Evolutionary conservation across 2,329 filamentous ascomycete species (phyloP).

Genomic region (Cyphellophora europaea): DNA sequence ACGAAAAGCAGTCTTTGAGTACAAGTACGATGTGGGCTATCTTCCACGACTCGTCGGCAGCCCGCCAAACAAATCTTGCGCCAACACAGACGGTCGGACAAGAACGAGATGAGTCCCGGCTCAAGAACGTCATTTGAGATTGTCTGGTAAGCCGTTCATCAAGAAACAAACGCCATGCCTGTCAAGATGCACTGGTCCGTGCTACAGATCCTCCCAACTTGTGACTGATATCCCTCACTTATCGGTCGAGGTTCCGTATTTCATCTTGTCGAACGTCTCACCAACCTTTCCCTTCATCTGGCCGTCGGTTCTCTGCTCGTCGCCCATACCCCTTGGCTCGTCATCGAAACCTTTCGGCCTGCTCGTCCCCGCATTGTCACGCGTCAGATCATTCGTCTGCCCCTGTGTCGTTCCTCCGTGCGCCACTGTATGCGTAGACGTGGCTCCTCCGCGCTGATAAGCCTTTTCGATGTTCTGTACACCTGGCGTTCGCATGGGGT

Average conservation of each 20-base stretch:
- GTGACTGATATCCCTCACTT: no score
- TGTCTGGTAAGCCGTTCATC: no score
- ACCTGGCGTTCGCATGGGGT: constrained; percentile 10
- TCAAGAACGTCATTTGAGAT: no score
- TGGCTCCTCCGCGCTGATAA: constrained; percentile 14
- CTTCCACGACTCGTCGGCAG: no score
- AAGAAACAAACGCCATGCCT: no score
- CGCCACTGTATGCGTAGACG: constrained; percentile 15
- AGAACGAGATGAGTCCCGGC: no score
- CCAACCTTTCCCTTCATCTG: constrained; percentile 3
- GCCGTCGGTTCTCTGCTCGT: constrained; percentile 10
- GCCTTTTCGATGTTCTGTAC: constrained; percentile 17
- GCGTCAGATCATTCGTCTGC: constrained; percentile 5
- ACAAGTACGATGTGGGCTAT: no score
- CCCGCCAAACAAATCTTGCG: no score
- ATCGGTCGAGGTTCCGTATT: constrained; percentile 10
- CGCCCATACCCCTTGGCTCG: constrained; percentile 8
- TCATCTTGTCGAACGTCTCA: constrained; percentile 10
- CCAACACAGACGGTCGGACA: no score
- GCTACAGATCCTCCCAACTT: no score
- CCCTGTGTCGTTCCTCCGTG: constrained; percentile 17
- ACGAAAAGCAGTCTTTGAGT: no score
- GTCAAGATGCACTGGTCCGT: no score
- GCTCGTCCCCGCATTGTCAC: constrained; percentile 8
- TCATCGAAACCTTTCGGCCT: constrained; percentile 8